Evolutionary conservation across 805 yeast genomes (phyloP), one percentile per base, ranked within the genome.

Genomic region (Nakazawaea pomicola): DNA sequence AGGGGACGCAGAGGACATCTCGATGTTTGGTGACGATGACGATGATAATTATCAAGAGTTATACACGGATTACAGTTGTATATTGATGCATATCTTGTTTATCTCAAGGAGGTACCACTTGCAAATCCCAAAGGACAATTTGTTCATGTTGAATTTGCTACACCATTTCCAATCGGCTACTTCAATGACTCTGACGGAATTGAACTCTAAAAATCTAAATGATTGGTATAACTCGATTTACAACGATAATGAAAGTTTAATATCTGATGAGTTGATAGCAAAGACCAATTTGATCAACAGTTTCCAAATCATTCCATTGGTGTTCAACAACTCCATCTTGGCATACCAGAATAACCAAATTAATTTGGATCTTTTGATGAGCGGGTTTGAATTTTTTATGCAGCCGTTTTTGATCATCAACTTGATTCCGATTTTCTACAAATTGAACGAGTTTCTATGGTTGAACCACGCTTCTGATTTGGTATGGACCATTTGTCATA

Each of bases 381-480:
- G 84, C 42, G 97, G 96, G 0, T 65, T 91, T 27, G 97, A 90
- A 53, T 88, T 90, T 53, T 83, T 91, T 49, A 67, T 84, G 33
- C 96, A 90, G 52, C 83, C 87, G 2, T 84, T 86, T 47, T 65
- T 91, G 48, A 66, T 84, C 1, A 65, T 74, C 6, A 72, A 81
- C 10, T 53, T 79, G 25, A 61, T 75, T 5, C 74, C 76, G n/a
- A 72, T 79, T 2, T 53, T 76, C 57, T 29, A 40, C 27, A 40
- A 30, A 29, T 34, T 40, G 39, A 24, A 34, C 28, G 31, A 40
- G 6, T 29, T 40, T 33, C 16, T 40, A 12, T 40, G 43, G 43
- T n/a, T 34, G 3, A 16, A 34, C 7, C 19, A 20, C 3, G 11
- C 7, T 10, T 11, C 35, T 3, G 36, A 29, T 3, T 24, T 40